phyloP scores from a whole-genome alignment of 164 flowering plant species.

The Aristolochia fimbriata region DNA sequence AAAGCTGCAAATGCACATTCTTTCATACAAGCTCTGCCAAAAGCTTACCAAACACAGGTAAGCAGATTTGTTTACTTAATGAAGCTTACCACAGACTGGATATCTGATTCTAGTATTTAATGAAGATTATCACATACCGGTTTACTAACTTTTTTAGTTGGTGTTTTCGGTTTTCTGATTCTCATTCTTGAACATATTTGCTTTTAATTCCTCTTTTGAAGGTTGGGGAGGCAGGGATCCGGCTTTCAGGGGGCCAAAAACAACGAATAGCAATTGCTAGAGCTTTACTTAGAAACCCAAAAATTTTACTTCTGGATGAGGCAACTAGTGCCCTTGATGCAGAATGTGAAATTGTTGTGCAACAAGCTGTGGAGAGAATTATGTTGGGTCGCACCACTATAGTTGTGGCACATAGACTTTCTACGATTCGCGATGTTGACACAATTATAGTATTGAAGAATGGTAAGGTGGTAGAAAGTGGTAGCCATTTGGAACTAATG shows the following conservation, averaged over 20 bases:
- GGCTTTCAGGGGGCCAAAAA: constrained; percentile 49
- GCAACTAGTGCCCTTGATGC: constrained; percentile 49
- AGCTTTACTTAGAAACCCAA: constrained; percentile 22
- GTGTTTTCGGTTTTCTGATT: background rate
- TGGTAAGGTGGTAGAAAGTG: constrained; percentile 58
- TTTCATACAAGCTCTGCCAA: constrained; percentile 42
- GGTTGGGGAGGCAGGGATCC: constrained; percentile 49
- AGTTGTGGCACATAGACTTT: constrained; percentile 38
- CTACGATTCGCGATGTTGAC: constrained; percentile 34
- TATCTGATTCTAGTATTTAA: too few species aligned
- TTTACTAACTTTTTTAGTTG: too few species aligned
- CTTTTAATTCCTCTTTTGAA: constrained; percentile 9
- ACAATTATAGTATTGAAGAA: constrained; percentile 36
- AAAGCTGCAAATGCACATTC: constrained; percentile 41
- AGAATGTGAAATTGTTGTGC: constrained; percentile 42
- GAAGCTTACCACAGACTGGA: too few species aligned
- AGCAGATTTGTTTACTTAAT: background rate
- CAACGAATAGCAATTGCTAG: constrained; percentile 37
- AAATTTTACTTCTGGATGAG: constrained; percentile 29
- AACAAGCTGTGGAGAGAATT: constrained; percentile 38
- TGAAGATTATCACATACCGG: too few species aligned
- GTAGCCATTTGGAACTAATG: constrained; percentile 44
- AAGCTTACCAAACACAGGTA: constrained; percentile 67
- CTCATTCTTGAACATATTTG: background rate
- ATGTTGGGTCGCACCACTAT: constrained; percentile 40